These are phyloP conservation scores for Vigna nakashimae DNA, from an alignment of 306 rosid species.

Conservation along the genomic window DNA sequence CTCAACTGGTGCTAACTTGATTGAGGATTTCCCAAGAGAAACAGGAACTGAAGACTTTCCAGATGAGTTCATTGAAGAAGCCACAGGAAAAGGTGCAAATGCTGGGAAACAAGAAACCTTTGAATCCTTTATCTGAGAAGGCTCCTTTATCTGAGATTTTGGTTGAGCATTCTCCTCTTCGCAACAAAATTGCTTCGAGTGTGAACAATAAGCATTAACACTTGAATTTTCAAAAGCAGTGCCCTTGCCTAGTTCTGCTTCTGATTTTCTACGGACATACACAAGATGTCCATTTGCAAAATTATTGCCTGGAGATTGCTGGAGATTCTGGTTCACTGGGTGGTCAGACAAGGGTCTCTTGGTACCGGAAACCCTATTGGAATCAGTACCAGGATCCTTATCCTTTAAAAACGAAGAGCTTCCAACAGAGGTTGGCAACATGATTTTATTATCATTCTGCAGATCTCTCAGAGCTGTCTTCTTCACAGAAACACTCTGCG, in stretches of 20 bases:
- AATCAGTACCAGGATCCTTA: slow-evolving; percentile 52
- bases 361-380: slow-evolving; percentile 67
- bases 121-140: slow-evolving; percentile 59
- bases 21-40: slow-evolving; percentile 59
- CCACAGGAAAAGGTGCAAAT: slow-evolving; percentile 64
- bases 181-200: slow-evolving; percentile 51
- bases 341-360: slow-evolving; percentile 67
- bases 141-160: slow-evolving; percentile 60
- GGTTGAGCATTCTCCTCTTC: slow-evolving; percentile 57
- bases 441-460: slow-evolving; percentile 65
- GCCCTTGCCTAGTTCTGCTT: slow-evolving; percentile 73
- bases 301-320: slow-evolving; percentile 64
- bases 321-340: slow-evolving; percentile 59
- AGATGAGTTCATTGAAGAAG: slow-evolving; percentile 59
- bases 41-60: slow-evolving; percentile 72
- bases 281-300: slow-evolving; percentile 83
- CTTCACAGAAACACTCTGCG: slow-evolving; percentile 57
- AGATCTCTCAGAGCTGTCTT: slow-evolving; percentile 76
- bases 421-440: slow-evolving; percentile 56
- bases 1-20: slow-evolving; percentile 58
- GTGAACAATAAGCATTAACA: slow-evolving; percentile 51
- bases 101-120: slow-evolving; percentile 70
- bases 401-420: slow-evolving; percentile 68
- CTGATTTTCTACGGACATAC: slow-evolving; percentile 92
- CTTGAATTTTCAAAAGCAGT: slow-evolving; percentile 63